Evolutionary conservation across 108 stramenopile species (phyloP).

Genomic region (Fragilaria crotonensis): DNA sequence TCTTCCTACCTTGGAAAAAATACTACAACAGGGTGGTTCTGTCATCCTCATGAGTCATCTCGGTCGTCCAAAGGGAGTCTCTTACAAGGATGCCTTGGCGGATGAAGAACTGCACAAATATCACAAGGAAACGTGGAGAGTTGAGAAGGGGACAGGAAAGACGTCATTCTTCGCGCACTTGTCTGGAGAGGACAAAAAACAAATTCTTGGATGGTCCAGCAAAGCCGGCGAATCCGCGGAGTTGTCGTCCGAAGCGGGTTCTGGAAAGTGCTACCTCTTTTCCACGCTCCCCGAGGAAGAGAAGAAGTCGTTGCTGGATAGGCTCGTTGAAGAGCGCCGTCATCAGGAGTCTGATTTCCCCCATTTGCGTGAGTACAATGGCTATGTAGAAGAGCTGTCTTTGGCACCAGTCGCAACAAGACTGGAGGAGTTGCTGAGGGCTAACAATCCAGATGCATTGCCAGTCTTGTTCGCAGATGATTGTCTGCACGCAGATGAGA

Average conservation of each 20-base stretch:
- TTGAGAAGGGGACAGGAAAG: not conserved
- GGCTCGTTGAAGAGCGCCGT: conserved; percentile 11
- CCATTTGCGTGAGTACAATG: not conserved
- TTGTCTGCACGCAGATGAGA: conserved; percentile 62
- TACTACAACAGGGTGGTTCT: conserved; percentile 53
- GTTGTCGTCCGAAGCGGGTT: not conserved
- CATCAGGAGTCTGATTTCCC: not conserved
- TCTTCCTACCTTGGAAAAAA: conserved; percentile 69
- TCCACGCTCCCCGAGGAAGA: not conserved
- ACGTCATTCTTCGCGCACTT: not conserved
- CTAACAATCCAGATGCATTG: conserved; percentile 31
- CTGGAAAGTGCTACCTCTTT: not conserved
- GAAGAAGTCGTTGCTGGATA: not conserved
- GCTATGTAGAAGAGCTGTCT: conserved; percentile 38
- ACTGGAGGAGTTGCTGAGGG: conserved; percentile 68
- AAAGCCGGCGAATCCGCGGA: not conserved
- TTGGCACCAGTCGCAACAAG: conserved; percentile 73
- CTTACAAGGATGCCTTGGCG: conserved; percentile 31
- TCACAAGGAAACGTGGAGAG: not conserved
- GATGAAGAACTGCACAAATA: conserved; percentile 30
- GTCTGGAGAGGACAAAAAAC: not conserved
- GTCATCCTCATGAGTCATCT: conserved; percentile 72
- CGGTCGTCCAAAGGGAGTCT: conserved; percentile 68
- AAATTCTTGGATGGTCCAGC: not conserved
- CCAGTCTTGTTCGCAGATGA: conserved; percentile 41